Conservation (phyloP, 331 rosid genomes). For the Telfairia occidentalis region DNA sequence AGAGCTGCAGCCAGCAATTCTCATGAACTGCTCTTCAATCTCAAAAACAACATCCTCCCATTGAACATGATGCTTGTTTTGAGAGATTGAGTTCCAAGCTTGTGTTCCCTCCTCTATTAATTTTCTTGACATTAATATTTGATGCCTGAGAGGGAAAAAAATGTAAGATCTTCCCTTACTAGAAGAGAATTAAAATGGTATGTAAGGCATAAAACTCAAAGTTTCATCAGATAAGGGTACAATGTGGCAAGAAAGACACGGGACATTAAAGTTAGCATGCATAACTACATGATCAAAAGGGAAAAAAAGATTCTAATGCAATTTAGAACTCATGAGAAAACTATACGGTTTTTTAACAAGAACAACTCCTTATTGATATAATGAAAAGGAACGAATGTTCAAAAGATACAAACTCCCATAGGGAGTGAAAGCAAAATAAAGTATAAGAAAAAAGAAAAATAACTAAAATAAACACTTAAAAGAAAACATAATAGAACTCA, state of each 20-base stretch:
- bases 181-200: background rate
- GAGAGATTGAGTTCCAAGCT: conserved; percentile 69
- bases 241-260: background rate
- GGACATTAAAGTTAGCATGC: background rate
- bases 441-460: too few species aligned
- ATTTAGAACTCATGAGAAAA: background rate
- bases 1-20: conserved; percentile 58
- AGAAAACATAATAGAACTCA: too few species aligned
- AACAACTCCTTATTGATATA: too few species aligned
- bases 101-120: conserved; percentile 70
- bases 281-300: background rate
- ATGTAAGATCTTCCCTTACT: background rate
- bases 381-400: too few species aligned
- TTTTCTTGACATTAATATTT: conserved; percentile 55
- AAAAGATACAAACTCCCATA: too few species aligned
- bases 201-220: background rate
- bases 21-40: conserved; percentile 71
- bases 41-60: conserved; percentile 62
- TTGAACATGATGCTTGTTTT: conserved; percentile 42
- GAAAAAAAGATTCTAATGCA: background rate
- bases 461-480: too few species aligned
- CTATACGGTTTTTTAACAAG: too few species aligned
- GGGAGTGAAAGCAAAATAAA: too few species aligned
- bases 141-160: conserved; percentile 45
- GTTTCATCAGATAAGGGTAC: background rate